Conservation (phyloP, 768 basidiomycete species). For the Flagelloscypha sp. region DNA sequence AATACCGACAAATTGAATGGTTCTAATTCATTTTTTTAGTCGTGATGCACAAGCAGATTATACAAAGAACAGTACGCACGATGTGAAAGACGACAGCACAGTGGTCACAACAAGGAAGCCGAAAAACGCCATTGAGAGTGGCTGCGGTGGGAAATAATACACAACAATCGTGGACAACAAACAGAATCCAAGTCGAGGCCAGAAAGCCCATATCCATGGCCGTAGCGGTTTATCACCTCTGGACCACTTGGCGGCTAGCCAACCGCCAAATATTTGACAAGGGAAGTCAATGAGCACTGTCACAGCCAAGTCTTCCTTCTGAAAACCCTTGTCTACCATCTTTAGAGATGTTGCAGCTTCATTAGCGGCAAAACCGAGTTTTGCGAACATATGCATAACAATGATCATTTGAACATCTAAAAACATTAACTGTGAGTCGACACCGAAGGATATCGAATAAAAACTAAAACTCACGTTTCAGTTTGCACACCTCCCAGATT, state of each 20-base stretch:
- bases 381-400: conserved; percentile 80
- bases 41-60: neutral
- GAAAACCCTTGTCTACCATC: conserved; percentile 93
- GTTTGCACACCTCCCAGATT: conserved; percentile 89
- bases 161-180: conserved; percentile 70
- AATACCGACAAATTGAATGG: conserved; percentile 98
- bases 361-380: conserved; percentile 91
- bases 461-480: conserved; percentile 58
- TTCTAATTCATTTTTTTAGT: conserved; percentile 37
- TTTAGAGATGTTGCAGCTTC: conserved; percentile 89
- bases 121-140: conserved; percentile 72
- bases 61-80: conserved; percentile 41
- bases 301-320: conserved; percentile 91
- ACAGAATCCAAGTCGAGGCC: conserved; percentile 75
- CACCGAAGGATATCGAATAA: neutral
- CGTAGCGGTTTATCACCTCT: conserved; percentile 68
- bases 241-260: conserved; percentile 90
- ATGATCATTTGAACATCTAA: conserved; percentile 88
- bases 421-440: conserved; percentile 3
- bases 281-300: conserved; percentile 96
- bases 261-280: conserved; percentile 92
- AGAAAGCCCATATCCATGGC: conserved; percentile 88
- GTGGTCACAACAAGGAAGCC: conserved; percentile 72
- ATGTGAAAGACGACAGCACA: conserved; percentile 73
- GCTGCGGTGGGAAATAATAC: conserved; percentile 73